Evolutionary conservation across 2,329 filamentous ascomycete genomes (phyloP).

Genomic region (Aureobasidium sp.): DNA sequence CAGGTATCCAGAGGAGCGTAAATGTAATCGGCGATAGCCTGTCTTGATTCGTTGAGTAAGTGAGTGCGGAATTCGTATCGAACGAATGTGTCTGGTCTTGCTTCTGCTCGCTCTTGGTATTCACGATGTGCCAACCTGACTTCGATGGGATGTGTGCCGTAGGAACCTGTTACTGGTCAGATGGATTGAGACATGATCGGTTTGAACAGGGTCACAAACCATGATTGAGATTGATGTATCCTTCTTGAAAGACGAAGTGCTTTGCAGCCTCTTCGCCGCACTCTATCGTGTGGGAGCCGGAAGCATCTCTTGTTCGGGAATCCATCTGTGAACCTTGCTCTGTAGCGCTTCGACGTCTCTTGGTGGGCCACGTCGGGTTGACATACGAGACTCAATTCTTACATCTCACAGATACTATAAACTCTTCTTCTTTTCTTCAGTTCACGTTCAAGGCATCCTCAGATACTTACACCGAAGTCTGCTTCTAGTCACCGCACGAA

Average conservation of each 20-base stretch:
- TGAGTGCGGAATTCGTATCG: constrained; percentile 55
- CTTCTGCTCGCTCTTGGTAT: constrained; percentile 63
- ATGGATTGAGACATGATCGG: not conserved
- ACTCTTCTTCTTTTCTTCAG: no score
- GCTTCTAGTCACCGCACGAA: not conserved
- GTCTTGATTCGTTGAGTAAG: constrained; percentile 58
- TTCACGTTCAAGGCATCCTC: no score
- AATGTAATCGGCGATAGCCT: constrained; percentile 58
- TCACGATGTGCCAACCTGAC: constrained; percentile 54
- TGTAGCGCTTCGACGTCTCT: no score
- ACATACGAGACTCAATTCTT: no score
- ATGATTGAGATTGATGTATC: constrained; percentile 4
- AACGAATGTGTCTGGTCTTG: constrained; percentile 67
- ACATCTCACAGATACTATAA: no score
- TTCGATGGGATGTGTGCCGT: constrained; percentile 62
- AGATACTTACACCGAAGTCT: not conserved
- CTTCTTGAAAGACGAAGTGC: not conserved
- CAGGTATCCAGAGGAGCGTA: constrained; percentile 58
- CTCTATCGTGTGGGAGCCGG: not conserved
- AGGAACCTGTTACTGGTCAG: constrained; percentile 53
- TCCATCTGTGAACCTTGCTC: not conserved
- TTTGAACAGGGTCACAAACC: not conserved
- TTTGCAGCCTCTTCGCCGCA: not conserved
- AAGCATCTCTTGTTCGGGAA: not conserved
- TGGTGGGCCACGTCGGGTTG: no score